Evolutionary conservation across 345 rosid genomes (phyloP).

Genomic region (Citrus cavaleriei): DNA sequence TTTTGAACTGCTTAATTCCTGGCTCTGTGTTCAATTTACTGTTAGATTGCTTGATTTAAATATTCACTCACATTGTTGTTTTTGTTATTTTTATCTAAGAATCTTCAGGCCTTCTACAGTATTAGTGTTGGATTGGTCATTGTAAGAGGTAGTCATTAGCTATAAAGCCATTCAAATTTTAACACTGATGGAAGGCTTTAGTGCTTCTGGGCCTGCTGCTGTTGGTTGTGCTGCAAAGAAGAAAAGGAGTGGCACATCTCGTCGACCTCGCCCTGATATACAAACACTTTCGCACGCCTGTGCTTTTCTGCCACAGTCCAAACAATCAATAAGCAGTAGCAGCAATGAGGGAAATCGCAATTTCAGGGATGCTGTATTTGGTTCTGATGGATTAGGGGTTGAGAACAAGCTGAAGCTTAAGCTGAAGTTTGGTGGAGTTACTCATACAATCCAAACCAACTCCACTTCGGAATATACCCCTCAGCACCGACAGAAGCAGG

Average conservation of each 20-base stretch:
- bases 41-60: background rate
- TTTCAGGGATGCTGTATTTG: constrained; percentile 19
- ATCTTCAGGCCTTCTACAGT: constrained; percentile 8
- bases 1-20: background rate
- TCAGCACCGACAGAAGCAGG: constrained; percentile 19
- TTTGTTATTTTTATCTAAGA: background rate
- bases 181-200: constrained; percentile 40
- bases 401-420: constrained; percentile 60
- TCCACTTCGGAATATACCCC: constrained; percentile 23
- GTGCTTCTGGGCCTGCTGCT: constrained; percentile 25
- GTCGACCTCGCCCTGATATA: constrained; percentile 39
- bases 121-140: constrained; percentile 2
- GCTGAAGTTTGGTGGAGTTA: constrained; percentile 60
- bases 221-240: constrained; percentile 34
- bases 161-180: background rate
- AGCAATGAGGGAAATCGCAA: constrained; percentile 29
- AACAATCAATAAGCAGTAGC: constrained; percentile 22
- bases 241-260: constrained; percentile 49
- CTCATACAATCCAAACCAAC: constrained; percentile 46
- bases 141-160: background rate
- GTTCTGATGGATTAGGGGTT: constrained; percentile 30
- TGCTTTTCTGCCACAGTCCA: constrained; percentile 28
- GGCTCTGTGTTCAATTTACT: background rate
- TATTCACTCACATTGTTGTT: background rate
- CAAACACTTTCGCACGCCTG: constrained; percentile 16